Base-by-base conservation (phyloP, 768 basidiomycete species). In the Rubroboletus pulcherrimus region DNA sequence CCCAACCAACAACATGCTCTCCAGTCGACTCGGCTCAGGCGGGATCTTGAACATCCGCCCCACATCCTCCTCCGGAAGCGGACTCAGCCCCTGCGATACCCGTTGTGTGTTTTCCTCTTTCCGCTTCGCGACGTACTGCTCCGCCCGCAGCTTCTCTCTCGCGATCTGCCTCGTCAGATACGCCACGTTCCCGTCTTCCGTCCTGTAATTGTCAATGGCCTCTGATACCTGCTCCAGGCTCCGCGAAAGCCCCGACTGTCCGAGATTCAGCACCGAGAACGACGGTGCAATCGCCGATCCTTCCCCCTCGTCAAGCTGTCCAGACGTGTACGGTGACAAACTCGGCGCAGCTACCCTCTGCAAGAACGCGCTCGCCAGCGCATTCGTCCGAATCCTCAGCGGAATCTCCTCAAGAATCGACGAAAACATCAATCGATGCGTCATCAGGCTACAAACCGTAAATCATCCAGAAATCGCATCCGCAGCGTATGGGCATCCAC, bases 101-200 rank as follows among this genome's bases (percentile, higher is more conserved):
- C 94, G 82, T 49, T 75, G 75, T 37, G 79, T 80, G 65, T 91
- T 96, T 74, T 97, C 94, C 69, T 96, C 94, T 68, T 87, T 91
- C 53, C 93, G 84, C 73, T 93, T 94, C 64, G 82, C 80, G 51
- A 94, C 73, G 66, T 87, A 87, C 51, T 79, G 78, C 53, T 97
- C 94, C 48, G 91, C 91, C 57, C 83, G 84, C 42, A 79, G 73
- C 66, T 84, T 87, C 71, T 97, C 94, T 31, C 94, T 82, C 31
- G 86, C 86, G 66, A 95, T 95, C 70, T 95, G 93, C 52, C 94
- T 85, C 43, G 79, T 79, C 62, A 92, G 75, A 77, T 93, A 97
- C 51, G 89, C 93, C 60, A 94, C 81, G 72, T 96, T 96, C 49
- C 91, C 90, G 66, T 95, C 91, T 72, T 97, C 94, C 52, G 89